Evolutionary conservation across 202 grass and related monocot genomes (phyloP), one percentile per base, ranked within the genome.

Genomic region (Carex sylvatica): DNA sequence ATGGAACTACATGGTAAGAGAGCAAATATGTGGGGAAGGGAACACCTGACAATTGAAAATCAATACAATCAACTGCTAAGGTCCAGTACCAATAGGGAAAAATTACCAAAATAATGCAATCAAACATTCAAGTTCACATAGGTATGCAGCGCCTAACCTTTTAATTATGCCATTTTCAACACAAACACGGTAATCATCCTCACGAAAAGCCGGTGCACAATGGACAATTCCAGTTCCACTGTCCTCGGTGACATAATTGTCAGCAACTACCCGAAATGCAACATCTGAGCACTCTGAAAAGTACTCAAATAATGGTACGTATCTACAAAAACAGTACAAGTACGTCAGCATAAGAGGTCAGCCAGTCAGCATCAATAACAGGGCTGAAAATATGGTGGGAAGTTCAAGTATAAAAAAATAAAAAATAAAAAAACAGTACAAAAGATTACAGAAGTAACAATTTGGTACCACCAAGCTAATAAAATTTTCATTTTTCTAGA

Each of bases 201-300:
- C 96, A 86, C 96, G 93, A 86, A 93, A 99, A 68, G 91, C 96
- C 69, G 96, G 96, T 84, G 96, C 96, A 86, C 93, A 92, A 80
- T 99, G 96, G 38, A 99, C 96, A 80, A 99, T 83, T 80, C 96
- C 96, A 20, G 96, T 99, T 80, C 96, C 96, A 90, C 96, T 99
- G 88, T 99, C 93, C 87, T 99, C 92, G 24, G 96, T 96, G 56
- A 99, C 96, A 90, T 99, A 99, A 81, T 92, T 90, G 87, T 99
- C 96, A 13, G 93, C 53, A 58, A 96, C 87, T 63, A 99, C 93
- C 85, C 85, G 93, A 84, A 99, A 99, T 42, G 96, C 93, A 66
- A 84, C 83, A 49, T 88, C 85, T 83, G 84, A 83, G 82, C 85
- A 76, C 82, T 96, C 91, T 66, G 78, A 80, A 82, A 99, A 96